Conservation (phyloP, 2,329 filamentous ascomycete genomes). For the Colletotrichum falcatum region DNA sequence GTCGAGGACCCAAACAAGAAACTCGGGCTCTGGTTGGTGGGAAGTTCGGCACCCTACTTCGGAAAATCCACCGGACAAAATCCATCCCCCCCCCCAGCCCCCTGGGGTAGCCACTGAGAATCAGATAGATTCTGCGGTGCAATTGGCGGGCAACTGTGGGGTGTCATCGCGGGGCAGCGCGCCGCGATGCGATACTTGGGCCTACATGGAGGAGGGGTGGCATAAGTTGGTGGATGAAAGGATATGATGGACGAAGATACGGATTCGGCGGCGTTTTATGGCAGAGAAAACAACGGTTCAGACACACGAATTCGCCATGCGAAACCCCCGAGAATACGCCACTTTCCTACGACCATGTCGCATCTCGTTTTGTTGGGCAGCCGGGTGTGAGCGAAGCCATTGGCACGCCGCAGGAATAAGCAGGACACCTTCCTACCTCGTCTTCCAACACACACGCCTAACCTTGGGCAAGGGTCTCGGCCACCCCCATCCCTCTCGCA, state of each 20-base stretch:
- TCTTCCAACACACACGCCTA: slow-evolving; percentile 21
- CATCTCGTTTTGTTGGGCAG: background rate
- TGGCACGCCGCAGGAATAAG: slow-evolving; percentile 13
- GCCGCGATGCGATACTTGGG: slow-evolving; percentile 24
- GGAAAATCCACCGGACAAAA: slow-evolving; percentile 43
- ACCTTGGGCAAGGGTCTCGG: slow-evolving; percentile 26
- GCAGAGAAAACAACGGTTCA: background rate
- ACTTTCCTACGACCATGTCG: background rate
- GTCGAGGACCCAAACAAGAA: background rate
- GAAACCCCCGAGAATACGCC: background rate
- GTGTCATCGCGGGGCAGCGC: slow-evolving; percentile 43
- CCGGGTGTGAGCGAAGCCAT: slow-evolving; percentile 15
- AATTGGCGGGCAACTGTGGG: slow-evolving; percentile 38
- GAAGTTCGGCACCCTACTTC: slow-evolving; percentile 47
- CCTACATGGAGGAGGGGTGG: slow-evolving; percentile 14
- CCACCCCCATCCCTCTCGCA: slow-evolving; percentile 22
- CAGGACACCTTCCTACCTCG: background rate
- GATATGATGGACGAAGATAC: background rate
- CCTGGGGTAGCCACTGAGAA: slow-evolving; percentile 15
- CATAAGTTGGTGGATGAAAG: background rate
- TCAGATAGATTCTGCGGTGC: slow-evolving; percentile 32
- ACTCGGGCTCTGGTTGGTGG: slow-evolving; percentile 49
- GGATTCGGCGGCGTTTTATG: background rate
- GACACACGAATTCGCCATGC: background rate
- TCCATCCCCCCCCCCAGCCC: slow-evolving; percentile 32